Conservation (phyloP, 768 basidiomycete species). For the Rhizopogon roseolus region DNA sequence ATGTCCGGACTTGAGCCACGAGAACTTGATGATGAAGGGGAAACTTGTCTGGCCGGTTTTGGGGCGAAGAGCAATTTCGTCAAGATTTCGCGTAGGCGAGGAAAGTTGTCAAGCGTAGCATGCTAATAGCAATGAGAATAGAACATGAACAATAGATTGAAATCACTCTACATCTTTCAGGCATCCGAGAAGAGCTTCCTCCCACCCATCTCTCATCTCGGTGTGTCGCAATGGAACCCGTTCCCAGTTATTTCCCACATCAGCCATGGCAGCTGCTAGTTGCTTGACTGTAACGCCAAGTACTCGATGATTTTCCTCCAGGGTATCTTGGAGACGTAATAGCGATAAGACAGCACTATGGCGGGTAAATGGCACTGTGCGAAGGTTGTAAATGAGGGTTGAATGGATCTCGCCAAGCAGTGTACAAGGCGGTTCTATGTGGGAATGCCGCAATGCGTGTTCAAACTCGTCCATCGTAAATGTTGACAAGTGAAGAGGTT, state of each 20-base stretch:
- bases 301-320: conserved; percentile 38
- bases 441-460: conserved; percentile 74
- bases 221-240: conserved; percentile 64
- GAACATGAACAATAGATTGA: not conserved
- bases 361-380: conserved; percentile 74
- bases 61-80: conserved; percentile 72
- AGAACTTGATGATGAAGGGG: conserved; percentile 42
- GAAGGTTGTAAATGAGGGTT: conserved; percentile 80
- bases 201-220: conserved; percentile 85
- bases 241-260: conserved; percentile 86
- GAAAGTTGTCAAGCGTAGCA: conserved; percentile 68
- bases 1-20: conserved; percentile 43
- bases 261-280: conserved; percentile 65
- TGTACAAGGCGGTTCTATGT: conserved; percentile 61
- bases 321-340: conserved; percentile 33
- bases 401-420: conserved; percentile 89
- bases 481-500: conserved; percentile 80
- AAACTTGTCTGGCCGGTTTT: conserved; percentile 37
- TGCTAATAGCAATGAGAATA: conserved; percentile 45
- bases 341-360: conserved; percentile 74
- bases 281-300: conserved; percentile 60
- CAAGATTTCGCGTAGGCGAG: conserved; percentile 64
- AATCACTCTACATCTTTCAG: conserved; percentile 74
- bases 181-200: conserved; percentile 84
- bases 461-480: conserved; percentile 95